These are phyloP conservation scores for Golubevia sp. DNA, from an alignment of 1,284 basidiomycete species.

Conservation along the genomic window DNA sequence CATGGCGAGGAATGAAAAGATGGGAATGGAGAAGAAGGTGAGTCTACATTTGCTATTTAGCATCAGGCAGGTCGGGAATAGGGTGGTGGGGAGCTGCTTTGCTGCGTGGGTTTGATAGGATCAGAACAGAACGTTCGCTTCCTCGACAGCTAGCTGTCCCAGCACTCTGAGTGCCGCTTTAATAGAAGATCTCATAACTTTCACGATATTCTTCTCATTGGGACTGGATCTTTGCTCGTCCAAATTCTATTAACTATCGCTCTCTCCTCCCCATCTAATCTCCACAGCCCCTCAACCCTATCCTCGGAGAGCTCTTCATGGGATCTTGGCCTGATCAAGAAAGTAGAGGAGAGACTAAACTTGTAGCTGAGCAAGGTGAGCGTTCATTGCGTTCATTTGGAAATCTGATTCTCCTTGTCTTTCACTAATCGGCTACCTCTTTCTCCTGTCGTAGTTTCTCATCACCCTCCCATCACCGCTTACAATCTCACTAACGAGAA, in stretches of 20 bases:
- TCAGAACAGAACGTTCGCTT: too few species aligned
- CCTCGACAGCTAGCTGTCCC: too few species aligned
- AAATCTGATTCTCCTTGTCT: not conserved
- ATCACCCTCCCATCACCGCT: constrained; percentile 68
- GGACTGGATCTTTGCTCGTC: not conserved
- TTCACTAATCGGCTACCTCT: constrained; percentile 62
- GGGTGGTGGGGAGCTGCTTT: too few species aligned
- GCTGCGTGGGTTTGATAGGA: too few species aligned
- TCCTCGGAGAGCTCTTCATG: constrained; percentile 87
- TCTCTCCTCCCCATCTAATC: constrained; percentile 1
- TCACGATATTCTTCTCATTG: not conserved
- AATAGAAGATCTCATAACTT: constrained; percentile 3
- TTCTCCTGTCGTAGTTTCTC: constrained; percentile 63
- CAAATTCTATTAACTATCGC: not conserved
- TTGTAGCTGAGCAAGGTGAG: constrained; percentile 95
- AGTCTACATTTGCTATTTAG: not conserved
- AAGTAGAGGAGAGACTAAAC: constrained; percentile 79
- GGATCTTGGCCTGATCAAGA: constrained; percentile 83
- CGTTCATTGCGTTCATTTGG: constrained; percentile 72
- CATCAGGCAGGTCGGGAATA: too few species aligned
- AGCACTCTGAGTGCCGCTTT: too few species aligned
- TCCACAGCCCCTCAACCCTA: constrained; percentile 85
- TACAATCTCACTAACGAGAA: constrained; percentile 78
- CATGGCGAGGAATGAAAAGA: constrained; percentile 8
- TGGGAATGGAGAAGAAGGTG: constrained; percentile 3